Conservation (phyloP, 2,329 filamentous ascomycete species). For the Penicillium sp. region DNA sequence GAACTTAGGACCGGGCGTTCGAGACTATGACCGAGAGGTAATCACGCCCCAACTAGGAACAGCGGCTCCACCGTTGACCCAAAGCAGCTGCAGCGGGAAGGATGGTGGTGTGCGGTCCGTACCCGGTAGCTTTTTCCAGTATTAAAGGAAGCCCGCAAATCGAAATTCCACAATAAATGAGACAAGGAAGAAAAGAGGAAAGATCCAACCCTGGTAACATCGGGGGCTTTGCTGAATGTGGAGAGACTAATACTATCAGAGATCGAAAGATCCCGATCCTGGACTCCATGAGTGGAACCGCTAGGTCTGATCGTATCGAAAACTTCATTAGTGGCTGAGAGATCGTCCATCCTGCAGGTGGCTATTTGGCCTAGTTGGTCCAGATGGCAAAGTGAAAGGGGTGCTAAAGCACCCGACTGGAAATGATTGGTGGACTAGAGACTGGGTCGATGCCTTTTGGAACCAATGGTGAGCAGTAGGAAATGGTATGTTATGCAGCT, state of each 20-base stretch:
- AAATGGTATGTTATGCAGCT: constrained; percentile 25
- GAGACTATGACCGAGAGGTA: constrained; percentile 10
- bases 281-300: constrained; percentile 10
- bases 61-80: constrained; percentile 16
- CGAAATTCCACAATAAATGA: not conserved
- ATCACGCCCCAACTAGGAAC: constrained; percentile 13
- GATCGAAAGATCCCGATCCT: constrained; percentile 11
- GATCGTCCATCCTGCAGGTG: constrained; percentile 32
- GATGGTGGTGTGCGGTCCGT: constrained; percentile 21
- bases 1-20: not conserved
- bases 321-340: constrained; percentile 22
- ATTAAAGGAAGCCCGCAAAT: not conserved
- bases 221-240: constrained; percentile 3
- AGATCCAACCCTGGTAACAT: not conserved
- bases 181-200: not conserved
- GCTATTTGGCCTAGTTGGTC: constrained; percentile 35
- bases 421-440: constrained; percentile 14
- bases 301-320: constrained; percentile 14
- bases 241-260: constrained; percentile 5
- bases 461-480: constrained; percentile 3
- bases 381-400: constrained; percentile 23
- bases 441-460: constrained; percentile 9
- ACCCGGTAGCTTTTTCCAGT: constrained; percentile 23
- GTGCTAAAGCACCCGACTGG: constrained; percentile 17
- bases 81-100: constrained; percentile 16